Base-by-base conservation (phyloP, 805 yeast genomes). In the Saccharomycopsis fermentans region DNA sequence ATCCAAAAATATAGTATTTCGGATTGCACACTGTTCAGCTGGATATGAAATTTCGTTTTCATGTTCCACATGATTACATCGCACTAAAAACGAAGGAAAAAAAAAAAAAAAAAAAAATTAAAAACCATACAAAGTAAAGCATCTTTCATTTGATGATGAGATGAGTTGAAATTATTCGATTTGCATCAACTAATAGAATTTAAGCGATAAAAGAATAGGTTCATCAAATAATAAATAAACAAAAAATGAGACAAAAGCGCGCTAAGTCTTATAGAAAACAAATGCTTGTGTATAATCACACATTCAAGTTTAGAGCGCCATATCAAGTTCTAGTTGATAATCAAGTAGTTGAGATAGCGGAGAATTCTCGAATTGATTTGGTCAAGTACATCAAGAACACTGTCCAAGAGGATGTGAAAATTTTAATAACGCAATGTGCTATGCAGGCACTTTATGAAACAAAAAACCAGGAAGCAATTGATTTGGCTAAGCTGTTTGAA, bases 221-320 rank as follows among this genome's bases (percentile, higher is more conserved):
- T n/a, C 35, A 29, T 16, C 19, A 32, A 55, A 32, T 17, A 17
- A n/a, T 70, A 60, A 36, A 52, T 2, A 6, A 52, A 52, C 6
- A 19, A 14, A n/a, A 34, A 29, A 92, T 92, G 99, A 90, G 96
- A 78, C 97, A 92, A 74, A 92, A 91, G 72, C 80, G 99, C 73
- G 96, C 97, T 56, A 92, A 92, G 71, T 78, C 94, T 0, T 94
- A 94, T 72, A 84, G 92, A 70, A 92, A 92, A 76, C 96, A 89
- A 70, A 86, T 94, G 87, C 81, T 85, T 64, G 85, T 88, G 58
- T 86, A 90, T 66, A 79, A 81, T 64, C 87, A 90, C 69, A 80
- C 96, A 6, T 94, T 92, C 79, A 87, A 87, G 66, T 94, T 94
- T 77, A 81, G 96, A 69, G 90, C 87, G 63, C 99, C 99, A 2